Base-by-base conservation (phyloP, 1,284 basidiomycete genomes). In the Moesziomyces aphidis region DNA sequence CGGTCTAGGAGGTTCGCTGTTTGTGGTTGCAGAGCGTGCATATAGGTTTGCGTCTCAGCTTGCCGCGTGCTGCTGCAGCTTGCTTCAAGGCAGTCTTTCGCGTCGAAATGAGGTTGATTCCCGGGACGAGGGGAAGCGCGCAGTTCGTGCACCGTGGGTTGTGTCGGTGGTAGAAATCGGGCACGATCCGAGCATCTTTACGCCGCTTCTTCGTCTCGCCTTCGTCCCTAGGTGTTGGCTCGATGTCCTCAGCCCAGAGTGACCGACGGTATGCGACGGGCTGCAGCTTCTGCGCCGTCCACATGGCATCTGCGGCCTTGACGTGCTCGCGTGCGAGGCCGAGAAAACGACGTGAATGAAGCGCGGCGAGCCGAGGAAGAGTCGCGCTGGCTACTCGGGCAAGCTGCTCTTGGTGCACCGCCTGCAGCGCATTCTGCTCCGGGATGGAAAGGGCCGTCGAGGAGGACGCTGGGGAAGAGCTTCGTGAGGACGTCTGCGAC, bases 401-500 rank as follows among this genome's bases (percentile, higher is more conserved):
- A 2, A 74, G 55, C 5, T 66, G 63, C 17, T 74, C 72, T 43
- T 74, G 67, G 26, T 74, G 72, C 4, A 70, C 23, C 1, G 67
- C 44, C 48, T 74, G 72, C 0, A 70, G 42, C 4, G 28, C 58
- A 42, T 70, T 70, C 6, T 54, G 59, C 50, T 70, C 59, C 1
- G 55, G 4, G 23, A 47, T 51, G 7, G 48, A 54, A 2, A 55
- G 50, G 3, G 47, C 4, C 2, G 36, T 31, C 17, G 42, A 44
- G 5, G 55, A 49, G 19, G 50, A 49, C 28, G 55, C 19, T 1
- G 61, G 34, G 19, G 60, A 59, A n/a, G 47, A 48, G 26, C 42
- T 46, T 5, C 59, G 50, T 1, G 51, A 50, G 1, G 61, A 50
- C 15, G 52, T n/a, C 2, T 46, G 55, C 17, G 66, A 68, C 4